Base-by-base conservation (phyloP, 148 eudicot species). In the Arctostaphylos glauca region DNA sequence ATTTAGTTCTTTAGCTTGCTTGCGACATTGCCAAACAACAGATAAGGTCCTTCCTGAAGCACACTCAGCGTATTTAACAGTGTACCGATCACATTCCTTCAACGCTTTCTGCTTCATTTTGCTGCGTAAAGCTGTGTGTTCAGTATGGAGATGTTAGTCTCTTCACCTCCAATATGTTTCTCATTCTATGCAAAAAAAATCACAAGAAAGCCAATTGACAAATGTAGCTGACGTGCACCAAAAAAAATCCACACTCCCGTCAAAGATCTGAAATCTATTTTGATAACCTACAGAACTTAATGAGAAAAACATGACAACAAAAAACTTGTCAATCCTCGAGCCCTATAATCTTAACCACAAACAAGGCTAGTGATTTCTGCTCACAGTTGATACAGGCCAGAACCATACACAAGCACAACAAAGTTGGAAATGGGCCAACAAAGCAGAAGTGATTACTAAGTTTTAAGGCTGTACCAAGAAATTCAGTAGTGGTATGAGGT, bases 71-170 rank as follows among this genome's bases (percentile, higher is more conserved):
- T 92, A 95, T 86, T 86, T 93, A 67, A 92, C 77, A 75, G 94
- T 87, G 59, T 84, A 93, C 5, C 78, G 83, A 84, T 93, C 92
- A 70, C 98, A 95, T 86, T 93, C 92, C 84, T 94, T 94, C 7
- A 96, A 86, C 13, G 98, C 98, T 88, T 96, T 96, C 74, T 85
- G 89, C 88, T 96, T 96, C 99, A 96, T 96, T 89, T 96, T 96
- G 91, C 99, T 96, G 88, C 98, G 95, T 83, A 96, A 87, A 88
- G 99, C 99, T 96, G 93, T 62, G 86, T 60, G 46, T 83, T 78
- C 76, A 62, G 71, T 21, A 64, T 53, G 79, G 78, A 21, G 80
- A 25, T 58, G 58, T 81, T 53, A 81, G 55, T 14, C 18, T 58
- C 14, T 66, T 21, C 9, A 73, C 23, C 74, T 76, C 60, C 77